Evolutionary conservation across 139 green algal genomes (phyloP).

Genomic region (Nannochloris sp.): DNA sequence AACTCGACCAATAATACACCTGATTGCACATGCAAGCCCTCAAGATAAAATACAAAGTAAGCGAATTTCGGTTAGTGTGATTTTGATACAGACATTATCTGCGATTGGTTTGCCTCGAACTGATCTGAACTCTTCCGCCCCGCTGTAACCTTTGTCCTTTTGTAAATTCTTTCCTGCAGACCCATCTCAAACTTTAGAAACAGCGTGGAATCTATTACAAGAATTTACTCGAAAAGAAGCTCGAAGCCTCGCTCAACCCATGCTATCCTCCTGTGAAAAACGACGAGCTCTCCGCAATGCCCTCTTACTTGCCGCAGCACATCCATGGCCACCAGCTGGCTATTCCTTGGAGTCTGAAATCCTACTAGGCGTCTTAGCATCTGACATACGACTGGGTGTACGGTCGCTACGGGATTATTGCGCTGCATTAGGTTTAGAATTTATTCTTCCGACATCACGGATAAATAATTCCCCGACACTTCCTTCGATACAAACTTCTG

Average conservation of each 20-base stretch:
- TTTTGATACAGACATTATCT: too few species aligned
- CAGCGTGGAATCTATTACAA: conserved; percentile 11
- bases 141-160: too few species aligned
- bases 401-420: conserved; percentile 56
- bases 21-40: too few species aligned
- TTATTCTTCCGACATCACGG: conserved; percentile 20
- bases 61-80: too few species aligned
- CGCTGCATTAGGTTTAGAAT: conserved; percentile 33
- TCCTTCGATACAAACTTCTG: conserved; percentile 20
- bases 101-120: too few species aligned
- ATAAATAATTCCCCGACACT: conserved; percentile 6
- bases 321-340: neutral
- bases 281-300: conserved; percentile 6
- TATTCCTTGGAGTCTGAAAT: conserved; percentile 28
- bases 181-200: conserved; percentile 1
- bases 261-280: conserved; percentile 3
- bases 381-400: conserved; percentile 44
- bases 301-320: neutral
- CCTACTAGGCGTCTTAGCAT: conserved; percentile 54
- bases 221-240: conserved; percentile 7
- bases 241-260: conserved; percentile 6
- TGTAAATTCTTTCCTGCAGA: neutral
- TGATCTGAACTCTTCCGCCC: too few species aligned
- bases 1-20: too few species aligned
- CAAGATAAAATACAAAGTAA: too few species aligned